Base-by-base conservation (phyloP, 495 filamentous ascomycete genomes). In the Daldinia decipiens region DNA sequence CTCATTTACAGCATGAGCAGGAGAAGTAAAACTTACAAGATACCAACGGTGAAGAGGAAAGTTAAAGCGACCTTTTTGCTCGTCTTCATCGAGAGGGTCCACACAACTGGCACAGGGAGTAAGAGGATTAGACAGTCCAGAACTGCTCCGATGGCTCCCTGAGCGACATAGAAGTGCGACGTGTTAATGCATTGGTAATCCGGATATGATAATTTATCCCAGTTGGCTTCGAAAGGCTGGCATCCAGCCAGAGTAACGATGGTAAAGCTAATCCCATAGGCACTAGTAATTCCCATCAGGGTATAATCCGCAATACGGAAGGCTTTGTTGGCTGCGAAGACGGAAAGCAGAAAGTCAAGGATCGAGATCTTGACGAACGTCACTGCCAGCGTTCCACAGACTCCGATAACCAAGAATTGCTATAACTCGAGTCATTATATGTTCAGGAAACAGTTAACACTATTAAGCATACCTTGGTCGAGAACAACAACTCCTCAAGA, bases 321-420 rank as follows among this genome's bases (percentile, higher is more conserved):
- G 15, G n/a, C 15, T 17, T 40, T 7, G 38, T 40, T 40, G 0
- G 38, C 17, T 40, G 38, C 4, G 38, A 40, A 40, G 38, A 40
- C 38, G 15, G 38, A 40, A n/a, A 40, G 38, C n/a, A 40, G 38
- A 40, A 40, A 40, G 38, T 40, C 38, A n/a, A 40, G 38, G 38
- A 40, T 40, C 15, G 38, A 40, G 4, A 40, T 40, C 15, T 40
- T 40, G 38, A 40, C 38, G 38, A 40, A 40, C 7, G 38, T 17
- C 15, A 40, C 38, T 40, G 38, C 38, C 5, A 40, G 1, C 4
- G 38, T 40, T 17, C 38, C 38, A 17, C 38, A 40, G 15, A 40
- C 15, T n/a, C 15, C 15, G 6, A 40, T 40, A 1, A 40, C 38
- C 38, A 40, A 17, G n/a, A 40, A 40, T 40, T 40, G 38, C 38